Conservation (phyloP, 352 stramenopile species). For the Globisporangium canariense region DNA sequence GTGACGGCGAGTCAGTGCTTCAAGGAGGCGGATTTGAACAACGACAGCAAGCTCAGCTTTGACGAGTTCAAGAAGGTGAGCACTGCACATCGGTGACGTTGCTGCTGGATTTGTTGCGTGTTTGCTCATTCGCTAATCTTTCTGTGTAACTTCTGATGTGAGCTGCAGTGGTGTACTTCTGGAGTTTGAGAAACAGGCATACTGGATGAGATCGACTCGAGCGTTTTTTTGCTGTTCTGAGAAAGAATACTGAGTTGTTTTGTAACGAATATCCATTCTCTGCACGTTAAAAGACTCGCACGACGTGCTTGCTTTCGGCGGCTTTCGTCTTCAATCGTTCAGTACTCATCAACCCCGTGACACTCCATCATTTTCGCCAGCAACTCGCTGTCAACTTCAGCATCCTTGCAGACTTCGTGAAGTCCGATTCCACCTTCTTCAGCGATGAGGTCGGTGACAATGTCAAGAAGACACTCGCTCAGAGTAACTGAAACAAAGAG, state of each 20-base stretch:
- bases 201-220: conserved; percentile 6
- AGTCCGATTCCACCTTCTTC: conserved; percentile 20
- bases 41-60: conserved; percentile 84
- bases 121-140: not conserved
- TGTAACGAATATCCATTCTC: conserved; percentile 24
- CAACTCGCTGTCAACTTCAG: conserved; percentile 12
- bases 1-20: conserved; percentile 85
- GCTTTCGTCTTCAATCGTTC: not conserved
- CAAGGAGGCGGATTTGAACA: conserved; percentile 78
- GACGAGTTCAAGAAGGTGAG: conserved; percentile 88
- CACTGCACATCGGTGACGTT: conserved; percentile 21
- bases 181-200: conserved; percentile 5
- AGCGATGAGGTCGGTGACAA: conserved; percentile 20
- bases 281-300: conserved; percentile 8
- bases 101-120: not conserved
- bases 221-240: conserved; percentile 7
- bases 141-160: conserved; percentile 8
- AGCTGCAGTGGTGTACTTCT: conserved; percentile 21
- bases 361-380: conserved; percentile 12
- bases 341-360: conserved; percentile 8
- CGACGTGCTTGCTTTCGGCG: not conserved
- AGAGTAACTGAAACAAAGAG: conserved; percentile 10
- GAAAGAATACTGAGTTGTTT: conserved; percentile 7
- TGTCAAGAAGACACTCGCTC: conserved; percentile 21
- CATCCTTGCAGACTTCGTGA: conserved; percentile 9